phyloP scores from a whole-genome alignment of 2,329 filamentous ascomycete genomes.

The Cadophora malorum region DNA sequence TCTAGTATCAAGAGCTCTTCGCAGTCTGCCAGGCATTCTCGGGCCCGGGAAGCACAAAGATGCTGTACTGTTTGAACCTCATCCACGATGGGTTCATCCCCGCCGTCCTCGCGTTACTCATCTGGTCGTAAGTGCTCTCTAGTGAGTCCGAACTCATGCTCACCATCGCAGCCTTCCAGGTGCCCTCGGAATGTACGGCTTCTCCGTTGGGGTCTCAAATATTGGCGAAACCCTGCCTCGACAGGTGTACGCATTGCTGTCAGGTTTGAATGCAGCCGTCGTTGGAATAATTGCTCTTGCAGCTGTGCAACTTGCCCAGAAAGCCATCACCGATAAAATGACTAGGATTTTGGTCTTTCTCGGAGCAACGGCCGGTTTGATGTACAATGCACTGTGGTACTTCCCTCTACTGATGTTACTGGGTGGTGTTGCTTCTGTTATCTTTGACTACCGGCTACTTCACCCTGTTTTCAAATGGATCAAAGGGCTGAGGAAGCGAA shows the following conservation, averaged over 20 bases:
- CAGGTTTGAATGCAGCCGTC: constrained; percentile 73
- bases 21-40: constrained; percentile 71
- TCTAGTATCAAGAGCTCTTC: constrained; percentile 74
- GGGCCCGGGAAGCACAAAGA: constrained; percentile 73
- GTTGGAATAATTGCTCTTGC: constrained; percentile 76
- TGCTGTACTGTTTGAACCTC: constrained; percentile 71
- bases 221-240: constrained; percentile 64
- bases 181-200: constrained; percentile 71
- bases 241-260: constrained; percentile 71
- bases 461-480: constrained; percentile 49
- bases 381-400: constrained; percentile 78
- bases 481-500: constrained; percentile 3
- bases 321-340: constrained; percentile 69
- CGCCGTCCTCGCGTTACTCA: constrained; percentile 63
- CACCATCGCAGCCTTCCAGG: constrained; percentile 63
- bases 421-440: constrained; percentile 58
- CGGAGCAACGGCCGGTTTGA: constrained; percentile 66
- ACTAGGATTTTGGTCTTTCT: constrained; percentile 69
- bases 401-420: constrained; percentile 69
- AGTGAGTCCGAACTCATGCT: neutral
- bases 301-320: constrained; percentile 70
- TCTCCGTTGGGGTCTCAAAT: constrained; percentile 68
- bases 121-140: constrained; percentile 62
- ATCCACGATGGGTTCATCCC: constrained; percentile 65
- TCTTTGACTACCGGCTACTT: constrained; percentile 63